phyloP scores from a whole-genome alignment of 1,139 yeast genomes.

The Lodderomyces parapsilosis region DNA sequence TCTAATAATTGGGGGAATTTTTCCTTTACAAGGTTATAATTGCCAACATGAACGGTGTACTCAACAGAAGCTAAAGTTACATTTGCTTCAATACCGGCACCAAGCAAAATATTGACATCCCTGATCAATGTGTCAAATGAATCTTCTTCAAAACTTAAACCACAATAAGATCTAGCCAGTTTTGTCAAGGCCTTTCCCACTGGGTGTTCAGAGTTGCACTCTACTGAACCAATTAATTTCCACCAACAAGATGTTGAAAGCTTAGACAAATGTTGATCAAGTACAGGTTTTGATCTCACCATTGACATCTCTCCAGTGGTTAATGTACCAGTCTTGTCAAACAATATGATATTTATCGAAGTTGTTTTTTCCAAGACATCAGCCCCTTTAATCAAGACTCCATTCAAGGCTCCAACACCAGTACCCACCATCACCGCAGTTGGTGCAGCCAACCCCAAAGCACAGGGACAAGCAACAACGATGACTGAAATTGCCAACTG shows the following conservation, averaged over 20 bases:
- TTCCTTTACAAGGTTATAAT: conserved; percentile 42
- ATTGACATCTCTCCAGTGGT: conserved; percentile 82
- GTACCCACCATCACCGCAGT: conserved; percentile 99
- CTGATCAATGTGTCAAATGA: conserved; percentile 27
- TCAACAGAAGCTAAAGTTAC: conserved; percentile 24
- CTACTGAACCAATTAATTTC: conserved; percentile 63
- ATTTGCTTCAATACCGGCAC: conserved; percentile 66
- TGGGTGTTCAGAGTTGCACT: conserved; percentile 82
- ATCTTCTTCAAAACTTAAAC: conserved; percentile 35
- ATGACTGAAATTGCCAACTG: conserved; percentile 89
- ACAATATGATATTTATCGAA: conserved; percentile 64
- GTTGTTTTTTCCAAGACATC: conserved; percentile 78
- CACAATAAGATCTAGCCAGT: conserved; percentile 26
- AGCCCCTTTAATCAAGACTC: conserved; percentile 92
- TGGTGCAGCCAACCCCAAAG: conserved; percentile 94
- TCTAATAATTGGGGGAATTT: conserved; percentile 14
- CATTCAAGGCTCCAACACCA: conserved; percentile 89
- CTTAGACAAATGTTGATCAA: conserved; percentile 6
- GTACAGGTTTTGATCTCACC: conserved; percentile 17
- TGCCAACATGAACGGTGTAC: conserved; percentile 55
- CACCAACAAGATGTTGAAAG: conserved; percentile 41
- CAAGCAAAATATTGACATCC: conserved; percentile 56
- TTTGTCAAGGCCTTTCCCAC: conserved; percentile 67
- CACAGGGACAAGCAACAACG: conserved; percentile 98
- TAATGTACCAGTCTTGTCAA: conserved; percentile 95